Evolutionary conservation across 257 asterid species (phyloP), one percentile per base, ranked within the genome.

Genomic region (Solanum chilense): DNA sequence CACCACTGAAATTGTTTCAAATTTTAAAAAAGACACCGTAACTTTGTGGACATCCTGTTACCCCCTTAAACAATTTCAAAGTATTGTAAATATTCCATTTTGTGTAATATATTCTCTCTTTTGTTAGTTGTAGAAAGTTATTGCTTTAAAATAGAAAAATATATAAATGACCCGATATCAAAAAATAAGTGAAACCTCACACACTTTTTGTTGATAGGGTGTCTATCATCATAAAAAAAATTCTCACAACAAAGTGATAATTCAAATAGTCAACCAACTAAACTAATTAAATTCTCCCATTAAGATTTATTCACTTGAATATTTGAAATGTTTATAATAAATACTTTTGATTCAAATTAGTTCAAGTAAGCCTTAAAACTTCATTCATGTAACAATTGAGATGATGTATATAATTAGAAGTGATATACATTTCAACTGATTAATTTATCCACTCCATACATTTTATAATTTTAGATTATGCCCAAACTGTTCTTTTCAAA

Each of bases 221-320:
- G 0, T 37, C 39, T 37, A 6, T 0, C 7, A 1, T 37, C 1
- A 37, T 37, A 37, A 37, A 37, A 37, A 35, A 1, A 37, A 1
- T 37, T 37, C 39, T 37, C 1, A 35, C 6, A 35, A 52, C 2
- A 52, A 18, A 18, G 0, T 18, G 62, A 52, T 11, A 18, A 1
- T 56, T 56, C n/a, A 56, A 56, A 52, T 52, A 56, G n/a, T 56
- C 11, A 18, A 56, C 2, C 11, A 52, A 18, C 2, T 56, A 4
- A 56, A 4, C 11, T 2, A 56, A 56, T 56, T 0, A 56, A 0
- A 56, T 56, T 56, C 62, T 56, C n/a, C n/a, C 7, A 64, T 62
- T 23, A n/a, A 1, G 8, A 18, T 18, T n/a, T 64, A 0, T 23
- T 9, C 29, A 62, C 4, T 60, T 60, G 3, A 23, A 60, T 29